phyloP scores from a whole-genome alignment of 108 stramenopile species.

The Stephanodiscus triporus region DNA sequence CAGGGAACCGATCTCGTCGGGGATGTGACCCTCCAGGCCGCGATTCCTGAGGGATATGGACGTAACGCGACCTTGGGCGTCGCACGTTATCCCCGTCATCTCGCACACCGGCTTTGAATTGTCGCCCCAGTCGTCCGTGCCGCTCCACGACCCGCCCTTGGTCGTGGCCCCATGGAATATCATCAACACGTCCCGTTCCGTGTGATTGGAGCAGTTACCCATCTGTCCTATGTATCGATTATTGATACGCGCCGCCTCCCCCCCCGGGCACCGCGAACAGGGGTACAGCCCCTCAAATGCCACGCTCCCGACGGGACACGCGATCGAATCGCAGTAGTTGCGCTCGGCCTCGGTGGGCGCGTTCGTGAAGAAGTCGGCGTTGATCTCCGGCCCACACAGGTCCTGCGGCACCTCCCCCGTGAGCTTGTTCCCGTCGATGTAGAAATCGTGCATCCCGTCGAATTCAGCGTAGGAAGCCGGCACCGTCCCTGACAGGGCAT shows the following conservation, averaged over 20 bases:
- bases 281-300: conserved; percentile 52
- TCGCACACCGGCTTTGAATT: conserved; percentile 41
- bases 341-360: conserved; percentile 14
- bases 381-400: conserved; percentile 47
- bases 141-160: conserved; percentile 29
- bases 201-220: conserved; percentile 38
- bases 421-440: conserved; percentile 50
- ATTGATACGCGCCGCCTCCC: conserved; percentile 14
- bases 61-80: conserved; percentile 38
- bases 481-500: conserved; percentile 60
- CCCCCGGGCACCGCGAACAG: conserved; percentile 40
- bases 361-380: conserved; percentile 44
- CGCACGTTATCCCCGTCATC: conserved; percentile 62
- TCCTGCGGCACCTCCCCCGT: conserved; percentile 40
- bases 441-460: conserved; percentile 45
- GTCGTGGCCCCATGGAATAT: conserved; percentile 37
- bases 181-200: conserved; percentile 38
- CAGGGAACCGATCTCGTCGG: conserved; percentile 54
- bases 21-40: conserved; percentile 55
- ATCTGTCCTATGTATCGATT: conserved; percentile 51
- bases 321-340: conserved; percentile 55
- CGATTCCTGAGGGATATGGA: conserved; percentile 41
- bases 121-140: conserved; percentile 31
- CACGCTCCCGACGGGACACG: conserved; percentile 51
- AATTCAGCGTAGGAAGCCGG: conserved; percentile 41